Base-by-base conservation (phyloP, 2,329 filamentous ascomycete species). In the Colletotrichum sojae region DNA sequence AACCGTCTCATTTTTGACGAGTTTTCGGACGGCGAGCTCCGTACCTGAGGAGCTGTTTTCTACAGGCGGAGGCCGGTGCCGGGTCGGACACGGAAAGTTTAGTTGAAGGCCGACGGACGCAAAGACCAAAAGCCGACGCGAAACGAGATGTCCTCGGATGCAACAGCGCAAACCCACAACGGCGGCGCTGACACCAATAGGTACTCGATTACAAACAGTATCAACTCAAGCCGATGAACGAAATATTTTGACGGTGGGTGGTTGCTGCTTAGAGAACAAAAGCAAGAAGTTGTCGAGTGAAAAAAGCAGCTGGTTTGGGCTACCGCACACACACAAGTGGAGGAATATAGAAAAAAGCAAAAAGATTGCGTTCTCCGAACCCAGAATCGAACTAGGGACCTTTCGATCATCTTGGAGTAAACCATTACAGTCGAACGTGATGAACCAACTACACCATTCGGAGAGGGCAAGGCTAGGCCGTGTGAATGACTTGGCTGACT, bases 371-470 rank as follows among this genome's bases (percentile, higher is more conserved):
- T 39, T 67, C 53, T 43, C 46, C 60, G 45, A 40, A 43, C 22
- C 65, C 60, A 68, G 46, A 68, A 63, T 63, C 53, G 59, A 54
- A 63, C 53, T 58, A 68, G 65, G 27, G 39, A 48, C 61, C 63
- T 67, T 67, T 67, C 63, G 63, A 67, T 67, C 15, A 67, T 52
- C 52, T 55, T 52, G 63, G 16, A 55, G 22, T 57, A 20, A 56
- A 56, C 63, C 51, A 67, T 67, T 67, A 67, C 63, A 67, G 63
- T 67, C 63, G 57, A 65, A 60, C 66, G 62, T 69, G 66, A 69
- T 65, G 18, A 60, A 65, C 55, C 45, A 59, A 59, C 63, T 60
- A 68, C 66, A 59, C 54, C 53, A 59, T 36, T 16, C 48, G 48
- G 61, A 51, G 61, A 15, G 20, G 40, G 39, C 55, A 52, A 22